Evolutionary conservation across 805 yeast genomes (phyloP).

Genomic region (Kuraishia floccosa): DNA sequence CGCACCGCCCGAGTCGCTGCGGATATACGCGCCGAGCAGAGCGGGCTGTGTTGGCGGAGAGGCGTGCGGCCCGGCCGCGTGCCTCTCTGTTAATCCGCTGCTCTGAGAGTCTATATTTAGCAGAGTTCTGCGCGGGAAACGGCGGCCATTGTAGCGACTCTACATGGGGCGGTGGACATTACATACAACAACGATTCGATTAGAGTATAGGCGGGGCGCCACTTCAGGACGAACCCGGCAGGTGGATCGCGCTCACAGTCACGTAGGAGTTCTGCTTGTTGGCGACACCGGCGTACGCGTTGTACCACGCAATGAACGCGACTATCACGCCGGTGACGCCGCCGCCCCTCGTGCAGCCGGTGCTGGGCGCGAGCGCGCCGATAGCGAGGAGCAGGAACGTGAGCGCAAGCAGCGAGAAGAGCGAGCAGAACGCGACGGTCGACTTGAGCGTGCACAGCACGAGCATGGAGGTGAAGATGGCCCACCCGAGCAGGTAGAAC

Average conservation of each 20-base stretch:
- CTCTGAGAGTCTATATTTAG: no score
- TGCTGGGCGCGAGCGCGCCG: slow-evolving; percentile 37
- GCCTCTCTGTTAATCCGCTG: no score
- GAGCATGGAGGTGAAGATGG: slow-evolving; percentile 49
- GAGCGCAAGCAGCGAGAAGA: slow-evolving; percentile 40
- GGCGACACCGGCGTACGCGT: slow-evolving; percentile 62
- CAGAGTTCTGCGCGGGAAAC: no score
- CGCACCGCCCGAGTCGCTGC: no score
- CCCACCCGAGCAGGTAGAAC: slow-evolving; percentile 51
- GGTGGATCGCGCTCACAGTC: slow-evolving; percentile 18
- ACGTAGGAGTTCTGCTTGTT: slow-evolving; percentile 54
- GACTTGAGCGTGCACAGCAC: slow-evolving; percentile 46
- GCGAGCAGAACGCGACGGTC: slow-evolving; percentile 37
- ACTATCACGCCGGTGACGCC: slow-evolving; percentile 57
- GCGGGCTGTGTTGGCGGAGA: no score
- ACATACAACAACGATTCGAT: no score
- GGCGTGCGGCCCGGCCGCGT: no score
- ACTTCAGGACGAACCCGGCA: no score
- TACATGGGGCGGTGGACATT: no score
- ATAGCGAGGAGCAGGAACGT: slow-evolving; percentile 41
- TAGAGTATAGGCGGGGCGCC: no score
- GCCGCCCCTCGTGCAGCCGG: slow-evolving; percentile 34
- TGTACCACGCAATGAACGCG: slow-evolving; percentile 56
- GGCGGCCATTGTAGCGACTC: no score
- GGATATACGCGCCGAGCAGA: no score